These are phyloP conservation scores for Penicillium sclerotigenum DNA, from an alignment of 2,329 filamentous ascomycete genomes.

Conservation along the genomic window DNA sequence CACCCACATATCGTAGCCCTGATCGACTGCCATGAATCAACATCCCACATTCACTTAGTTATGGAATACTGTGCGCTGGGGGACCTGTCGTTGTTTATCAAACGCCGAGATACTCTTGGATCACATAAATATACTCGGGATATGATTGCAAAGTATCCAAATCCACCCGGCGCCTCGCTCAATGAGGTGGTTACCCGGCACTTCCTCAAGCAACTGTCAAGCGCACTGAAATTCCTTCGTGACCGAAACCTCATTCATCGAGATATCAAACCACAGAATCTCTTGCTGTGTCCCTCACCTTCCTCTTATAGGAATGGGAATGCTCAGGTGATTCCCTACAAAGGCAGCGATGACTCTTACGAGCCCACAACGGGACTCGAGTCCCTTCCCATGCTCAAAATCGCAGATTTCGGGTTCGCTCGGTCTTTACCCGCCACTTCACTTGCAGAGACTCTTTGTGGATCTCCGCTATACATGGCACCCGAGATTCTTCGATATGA, in stretches of 20 bases:
- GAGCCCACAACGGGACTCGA: constrained; percentile 76
- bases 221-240: constrained; percentile 84
- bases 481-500: constrained; percentile 96
- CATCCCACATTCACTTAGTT: constrained; percentile 86
- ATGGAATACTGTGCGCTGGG: constrained; percentile 99
- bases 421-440: constrained; percentile 86
- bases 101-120: constrained; percentile 78
- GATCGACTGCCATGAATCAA: constrained; percentile 86
- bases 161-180: constrained; percentile 75
- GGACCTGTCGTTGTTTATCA: constrained; percentile 92
- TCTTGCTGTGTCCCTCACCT: constrained; percentile 80
- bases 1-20: constrained; percentile 97
- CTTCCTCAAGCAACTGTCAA: constrained; percentile 91
- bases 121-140: constrained; percentile 79
- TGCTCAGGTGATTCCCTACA: constrained; percentile 65
- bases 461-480: constrained; percentile 97
- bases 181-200: constrained; percentile 96
- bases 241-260: constrained; percentile 86
- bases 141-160: constrained; percentile 92
- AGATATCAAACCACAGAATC: constrained; percentile 95
- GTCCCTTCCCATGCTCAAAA: constrained; percentile 91
- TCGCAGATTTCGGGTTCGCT: constrained; percentile 98
- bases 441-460: constrained; percentile 91
- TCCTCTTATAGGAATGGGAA: constrained; percentile 63
- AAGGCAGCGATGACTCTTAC: constrained; percentile 76